Base-by-base conservation (phyloP, 176 grass and related monocot species). In the Raddia guianensis region DNA sequence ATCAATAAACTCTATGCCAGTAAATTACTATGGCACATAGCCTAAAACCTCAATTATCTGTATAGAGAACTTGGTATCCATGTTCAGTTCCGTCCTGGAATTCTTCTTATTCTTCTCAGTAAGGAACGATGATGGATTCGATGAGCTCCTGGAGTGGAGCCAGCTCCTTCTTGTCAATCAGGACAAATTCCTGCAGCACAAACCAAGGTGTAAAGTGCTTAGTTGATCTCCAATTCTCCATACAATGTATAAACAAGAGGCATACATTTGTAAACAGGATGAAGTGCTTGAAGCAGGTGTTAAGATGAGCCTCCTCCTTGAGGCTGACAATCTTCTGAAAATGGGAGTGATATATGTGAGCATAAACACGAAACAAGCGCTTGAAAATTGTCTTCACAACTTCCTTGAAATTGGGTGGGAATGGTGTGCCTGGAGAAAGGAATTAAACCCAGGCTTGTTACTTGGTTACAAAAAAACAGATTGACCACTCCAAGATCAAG, bases 261-360 rank as follows among this genome's bases (percentile, higher is more conserved):
- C 86, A 50, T 95, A 93, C 96, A 70, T 82, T 87, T 40, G 92
- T 99, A 79, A 95, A 99, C 61, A 99, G 90, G 88, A 99, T 99
- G 90, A 99, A 99, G 88, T 99, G 96, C 90, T 99, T 99, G 90
- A 99, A 99, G 89, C 96, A 99, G 50, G 96, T 99, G 54, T 99
- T 99, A 71, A 95, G 96, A 99, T 99, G 93, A 43, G 96, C 96
- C 79, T 95, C 97, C 86, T 99, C 97, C 83, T 99, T 99, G 65
- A 95, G 93, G 68, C 90, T 99, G 51, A 99, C 96, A 87, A 99
- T 99, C 93, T 99, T 96, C 81, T 99, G 93, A 68, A 99, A 99
- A 80, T 93, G 93, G 18, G 91, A 95, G 56, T 99, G 97, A 34
- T 99, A 99, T 69, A 82, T 96, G 89, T 96, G 97, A 21, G 93